These are phyloP conservation scores for Rhizopogon rudus DNA, from an alignment of 768 basidiomycete species.

Conservation along the genomic window DNA sequence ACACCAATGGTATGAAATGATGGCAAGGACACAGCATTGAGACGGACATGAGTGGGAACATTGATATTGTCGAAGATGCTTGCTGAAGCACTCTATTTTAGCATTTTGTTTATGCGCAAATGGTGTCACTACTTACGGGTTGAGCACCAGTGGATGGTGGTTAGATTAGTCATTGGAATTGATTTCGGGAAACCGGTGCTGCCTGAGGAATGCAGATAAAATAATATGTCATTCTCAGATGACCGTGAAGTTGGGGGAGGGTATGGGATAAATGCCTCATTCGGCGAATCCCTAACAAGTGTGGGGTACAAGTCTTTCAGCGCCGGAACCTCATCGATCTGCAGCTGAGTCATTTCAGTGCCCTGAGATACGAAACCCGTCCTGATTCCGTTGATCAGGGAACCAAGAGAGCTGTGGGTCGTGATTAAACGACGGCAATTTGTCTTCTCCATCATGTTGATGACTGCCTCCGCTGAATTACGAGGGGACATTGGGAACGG, in stretches of 20 bases:
- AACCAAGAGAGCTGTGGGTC: conserved; percentile 22
- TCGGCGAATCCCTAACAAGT: neutral
- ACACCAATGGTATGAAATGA: conserved; percentile 17
- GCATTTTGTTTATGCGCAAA: neutral
- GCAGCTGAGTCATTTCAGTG: neutral
- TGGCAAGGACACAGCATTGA: conserved; percentile 14
- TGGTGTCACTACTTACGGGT: conserved; percentile 23
- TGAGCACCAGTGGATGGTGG: conserved; percentile 28
- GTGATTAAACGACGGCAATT: conserved; percentile 35
- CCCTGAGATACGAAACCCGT: conserved; percentile 9
- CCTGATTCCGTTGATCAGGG: conserved; percentile 25
- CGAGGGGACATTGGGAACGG: conserved; percentile 35
- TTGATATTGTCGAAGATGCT: conserved; percentile 4
- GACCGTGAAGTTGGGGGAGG: conserved; percentile 5
- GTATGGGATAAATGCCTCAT: conserved; percentile 8
- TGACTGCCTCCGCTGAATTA: conserved; percentile 30
- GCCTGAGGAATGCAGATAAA: conserved; percentile 46
- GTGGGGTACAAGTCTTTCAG: conserved; percentile 9
- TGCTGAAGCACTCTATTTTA: conserved; percentile 3
- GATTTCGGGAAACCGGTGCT: conserved; percentile 44
- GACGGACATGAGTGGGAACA: neutral
- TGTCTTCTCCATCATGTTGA: conserved; percentile 31
- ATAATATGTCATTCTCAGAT: conserved; percentile 13
- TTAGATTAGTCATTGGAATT: conserved; percentile 30
- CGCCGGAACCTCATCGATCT: conserved; percentile 10